Evolutionary conservation across 2,329 filamentous ascomycete genomes (phyloP), one percentile per base, ranked within the genome.

Genomic region (Ceratocystis eucalypticola): DNA sequence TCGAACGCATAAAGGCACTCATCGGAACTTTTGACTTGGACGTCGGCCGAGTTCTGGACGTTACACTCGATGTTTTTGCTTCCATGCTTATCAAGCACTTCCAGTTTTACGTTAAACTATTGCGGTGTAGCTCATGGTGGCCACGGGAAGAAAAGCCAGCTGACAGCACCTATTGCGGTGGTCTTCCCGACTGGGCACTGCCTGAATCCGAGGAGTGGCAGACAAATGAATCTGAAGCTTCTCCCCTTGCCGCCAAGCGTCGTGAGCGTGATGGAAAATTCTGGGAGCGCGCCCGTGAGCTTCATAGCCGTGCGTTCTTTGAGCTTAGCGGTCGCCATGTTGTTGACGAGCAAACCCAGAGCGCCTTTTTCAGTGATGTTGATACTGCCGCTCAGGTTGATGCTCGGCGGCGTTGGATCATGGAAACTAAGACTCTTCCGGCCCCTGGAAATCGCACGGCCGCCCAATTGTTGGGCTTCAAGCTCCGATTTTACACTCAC

Each of bases 11-110:
- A 69, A 96, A 96, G 76, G 93, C 89, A 17, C 83, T 99, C 71
- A 96, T 99, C 70, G 94, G 94, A 66, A 94, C 94, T 6, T 99
- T 99, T 73, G 93, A 99, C 75, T 82, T 99, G 69, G 94, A 99
- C 74, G 94, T 96, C 46, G 95, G 94, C 62, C 85, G 95, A 72
- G 93, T 95, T 3, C 81, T 99, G 10, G 94, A 99, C 74, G 91
- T 97, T 25, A 95, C 91, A 0, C 81, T 99, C 20, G 94, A 99
- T 73, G 91, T 97, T 41, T 96, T 96, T 73, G 94, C 94, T 1
- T 91, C 92, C 12, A 88, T 96, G 0, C 83, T 99, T 64, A 89
- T 99, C 72, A 95, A 95, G 73, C 91, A 96, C 70, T 91, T 88
- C 74, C 86, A 88, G 41, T 99, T 97, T 77, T 97, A 96, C 72